Evolutionary conservation across 352 stramenopile genomes (phyloP).

Genomic region (Phytophthora macrochlamydospora): DNA sequence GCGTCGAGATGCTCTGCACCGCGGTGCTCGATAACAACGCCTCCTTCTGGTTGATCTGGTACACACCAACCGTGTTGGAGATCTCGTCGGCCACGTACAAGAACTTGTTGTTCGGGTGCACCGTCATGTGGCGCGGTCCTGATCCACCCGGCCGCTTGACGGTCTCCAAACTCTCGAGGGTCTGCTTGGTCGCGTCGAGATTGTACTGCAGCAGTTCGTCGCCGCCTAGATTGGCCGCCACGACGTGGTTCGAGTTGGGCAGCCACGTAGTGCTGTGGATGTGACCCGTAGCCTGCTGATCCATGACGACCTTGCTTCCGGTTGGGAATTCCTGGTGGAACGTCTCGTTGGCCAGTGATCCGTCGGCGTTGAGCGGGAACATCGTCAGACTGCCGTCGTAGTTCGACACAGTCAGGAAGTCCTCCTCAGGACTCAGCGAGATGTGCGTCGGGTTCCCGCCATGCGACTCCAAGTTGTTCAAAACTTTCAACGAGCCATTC

Average conservation of each 20-base stretch:
- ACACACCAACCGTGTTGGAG: slow-evolving; percentile 60
- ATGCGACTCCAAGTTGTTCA: slow-evolving; percentile 49
- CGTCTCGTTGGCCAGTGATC: slow-evolving; percentile 29
- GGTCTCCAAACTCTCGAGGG: slow-evolving; percentile 18
- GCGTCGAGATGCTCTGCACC: slow-evolving; percentile 51
- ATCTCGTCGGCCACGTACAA: slow-evolving; percentile 63
- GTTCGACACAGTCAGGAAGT: slow-evolving; percentile 56
- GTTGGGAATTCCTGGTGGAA: slow-evolving; percentile 44
- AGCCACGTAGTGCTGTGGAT: slow-evolving; percentile 67
- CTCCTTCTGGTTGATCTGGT: slow-evolving; percentile 28
- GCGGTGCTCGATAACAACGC: slow-evolving; percentile 21
- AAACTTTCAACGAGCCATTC: slow-evolving; percentile 32
- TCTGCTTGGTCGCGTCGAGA: slow-evolving; percentile 37
- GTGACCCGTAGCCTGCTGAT: slow-evolving; percentile 44
- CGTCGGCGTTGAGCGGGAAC: slow-evolving; percentile 44
- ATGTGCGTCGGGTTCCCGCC: slow-evolving; percentile 46
- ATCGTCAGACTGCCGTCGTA: slow-evolving; percentile 60
- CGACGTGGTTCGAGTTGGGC: slow-evolving; percentile 33
- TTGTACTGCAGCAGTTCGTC: slow-evolving; percentile 57
- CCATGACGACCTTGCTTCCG: slow-evolving; percentile 38
- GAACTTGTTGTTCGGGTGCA: slow-evolving; percentile 43
- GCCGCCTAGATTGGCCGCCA: slow-evolving; percentile 53
- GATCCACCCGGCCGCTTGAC: slow-evolving; percentile 35
- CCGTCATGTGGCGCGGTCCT: slow-evolving; percentile 52
- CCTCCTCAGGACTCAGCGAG: slow-evolving; percentile 44